These are phyloP conservation scores for Xanthoconium stramineum DNA, from an alignment of 768 basidiomycete species.

Conservation along the genomic window DNA sequence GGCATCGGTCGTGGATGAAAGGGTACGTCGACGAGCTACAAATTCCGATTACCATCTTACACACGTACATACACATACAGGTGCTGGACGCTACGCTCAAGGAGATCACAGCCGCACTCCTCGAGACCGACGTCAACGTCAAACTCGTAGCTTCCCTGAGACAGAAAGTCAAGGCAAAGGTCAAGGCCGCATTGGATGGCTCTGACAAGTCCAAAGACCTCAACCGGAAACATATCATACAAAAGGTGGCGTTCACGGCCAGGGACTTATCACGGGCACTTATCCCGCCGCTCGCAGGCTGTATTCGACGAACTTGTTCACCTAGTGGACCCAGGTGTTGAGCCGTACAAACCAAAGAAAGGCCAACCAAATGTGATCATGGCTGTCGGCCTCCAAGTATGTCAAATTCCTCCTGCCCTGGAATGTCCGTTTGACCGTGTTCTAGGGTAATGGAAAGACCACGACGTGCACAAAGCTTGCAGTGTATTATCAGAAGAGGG, in stretches of 20 bases:
- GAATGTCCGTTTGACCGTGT: constrained; percentile 1
- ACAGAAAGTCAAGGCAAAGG: constrained; percentile 87
- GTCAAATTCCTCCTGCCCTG: constrained; percentile 15
- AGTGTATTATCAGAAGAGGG: constrained; percentile 94
- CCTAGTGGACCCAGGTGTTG: constrained; percentile 92
- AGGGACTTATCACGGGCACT: background rate
- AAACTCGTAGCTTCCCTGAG: constrained; percentile 87
- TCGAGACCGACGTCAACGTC: constrained; percentile 98
- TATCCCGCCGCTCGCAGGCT: constrained; percentile 48
- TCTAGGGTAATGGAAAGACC: constrained; percentile 94
- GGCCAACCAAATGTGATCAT: constrained; percentile 93
- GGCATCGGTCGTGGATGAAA: constrained; percentile 87
- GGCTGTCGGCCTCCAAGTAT: constrained; percentile 93
- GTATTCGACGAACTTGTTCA: constrained; percentile 96
- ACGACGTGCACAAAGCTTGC: constrained; percentile 99
- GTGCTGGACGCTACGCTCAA: constrained; percentile 92
- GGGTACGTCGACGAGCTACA: constrained; percentile 44
- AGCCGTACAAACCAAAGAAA: constrained; percentile 95
- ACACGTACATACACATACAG: constrained; percentile 40
- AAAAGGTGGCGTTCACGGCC: constrained; percentile 58
- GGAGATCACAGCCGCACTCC: constrained; percentile 88
- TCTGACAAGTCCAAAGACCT: constrained; percentile 73
- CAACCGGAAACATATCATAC: constrained; percentile 84
- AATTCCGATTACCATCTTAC: background rate
- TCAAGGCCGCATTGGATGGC: constrained; percentile 74